Conservation (phyloP, 2,329 filamentous ascomycete species). For the Ceratocystis huliohia region DNA sequence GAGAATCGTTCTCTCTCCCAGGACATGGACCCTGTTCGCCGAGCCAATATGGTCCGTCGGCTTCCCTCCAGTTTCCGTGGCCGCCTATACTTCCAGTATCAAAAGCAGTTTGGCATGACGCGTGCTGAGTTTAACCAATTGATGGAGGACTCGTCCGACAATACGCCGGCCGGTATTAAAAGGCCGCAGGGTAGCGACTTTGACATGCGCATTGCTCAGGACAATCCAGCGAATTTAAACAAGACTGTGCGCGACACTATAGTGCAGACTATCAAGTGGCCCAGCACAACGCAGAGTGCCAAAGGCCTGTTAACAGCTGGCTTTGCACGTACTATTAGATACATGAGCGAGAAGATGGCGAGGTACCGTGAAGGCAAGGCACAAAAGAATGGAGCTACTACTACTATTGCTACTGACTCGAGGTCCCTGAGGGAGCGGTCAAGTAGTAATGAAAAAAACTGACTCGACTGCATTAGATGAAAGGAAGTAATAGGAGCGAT, state of each 20-base stretch:
- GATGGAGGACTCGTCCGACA: constrained; percentile 63
- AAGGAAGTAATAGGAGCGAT: constrained; percentile 4
- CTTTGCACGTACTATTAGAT: constrained; percentile 53
- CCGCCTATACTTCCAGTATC: constrained; percentile 89
- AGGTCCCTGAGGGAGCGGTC: background rate
- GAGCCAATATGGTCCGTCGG: constrained; percentile 92
- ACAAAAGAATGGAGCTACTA: constrained; percentile 22
- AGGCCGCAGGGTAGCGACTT: constrained; percentile 70
- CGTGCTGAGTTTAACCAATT: constrained; percentile 72
- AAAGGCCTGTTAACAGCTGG: constrained; percentile 78
- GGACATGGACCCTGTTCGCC: constrained; percentile 82
- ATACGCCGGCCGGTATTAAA: constrained; percentile 54
- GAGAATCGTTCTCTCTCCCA: constrained; percentile 61
- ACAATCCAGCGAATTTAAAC: constrained; percentile 53
- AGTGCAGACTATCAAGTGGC: constrained; percentile 81
- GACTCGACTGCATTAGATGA: background rate
- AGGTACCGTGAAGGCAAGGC: constrained; percentile 44
- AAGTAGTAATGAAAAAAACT: background rate
- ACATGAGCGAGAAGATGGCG: constrained; percentile 67
- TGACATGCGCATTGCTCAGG: constrained; percentile 68
- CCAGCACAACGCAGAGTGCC: constrained; percentile 72
- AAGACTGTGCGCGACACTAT: constrained; percentile 63
- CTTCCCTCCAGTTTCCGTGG: constrained; percentile 76
- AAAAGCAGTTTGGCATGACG: constrained; percentile 78
- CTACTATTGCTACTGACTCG: background rate